These are phyloP conservation scores for Trichomonas vaginalis DNA, from an alignment of 208 protist species.

Conservation along the genomic window DNA sequence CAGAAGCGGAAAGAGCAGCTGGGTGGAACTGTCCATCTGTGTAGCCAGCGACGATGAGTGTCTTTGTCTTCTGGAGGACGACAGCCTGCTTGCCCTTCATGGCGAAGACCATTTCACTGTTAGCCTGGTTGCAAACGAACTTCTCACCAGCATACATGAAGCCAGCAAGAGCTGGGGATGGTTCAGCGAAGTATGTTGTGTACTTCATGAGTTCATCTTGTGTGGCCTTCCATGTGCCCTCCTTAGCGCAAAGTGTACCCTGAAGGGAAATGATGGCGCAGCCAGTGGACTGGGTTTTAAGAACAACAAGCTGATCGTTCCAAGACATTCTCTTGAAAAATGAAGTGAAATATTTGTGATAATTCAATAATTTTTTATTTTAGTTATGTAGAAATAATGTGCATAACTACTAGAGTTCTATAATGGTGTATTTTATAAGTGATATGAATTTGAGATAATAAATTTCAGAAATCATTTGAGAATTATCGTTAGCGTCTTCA, in stretches of 20 bases:
- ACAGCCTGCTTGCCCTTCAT: neutral
- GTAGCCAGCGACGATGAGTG: neutral
- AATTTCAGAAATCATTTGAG: no score
- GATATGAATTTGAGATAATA: no score
- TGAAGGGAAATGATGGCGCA: neutral
- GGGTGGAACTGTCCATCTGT: neutral
- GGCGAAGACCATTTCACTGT: neutral
- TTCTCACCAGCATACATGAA: neutral
- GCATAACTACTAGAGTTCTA: no score
- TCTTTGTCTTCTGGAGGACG: constrained; percentile 2
- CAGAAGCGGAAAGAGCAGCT: neutral
- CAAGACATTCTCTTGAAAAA: neutral
- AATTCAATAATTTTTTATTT: no score
- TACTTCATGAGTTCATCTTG: neutral
- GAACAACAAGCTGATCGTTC: neutral
- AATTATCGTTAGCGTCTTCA: no score
- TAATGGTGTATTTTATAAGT: no score
- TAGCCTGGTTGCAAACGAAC: neutral
- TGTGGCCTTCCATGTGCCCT: neutral
- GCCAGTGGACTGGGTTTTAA: neutral
- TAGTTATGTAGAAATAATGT: no score
- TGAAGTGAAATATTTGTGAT: constrained; percentile 9
- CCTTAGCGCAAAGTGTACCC: neutral
- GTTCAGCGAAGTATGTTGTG: neutral
- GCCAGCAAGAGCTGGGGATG: neutral